Evolutionary conservation across 2,329 filamentous ascomycete genomes (phyloP), one percentile per base, ranked within the genome.

Genomic region (Endoconidiophora polonica): DNA sequence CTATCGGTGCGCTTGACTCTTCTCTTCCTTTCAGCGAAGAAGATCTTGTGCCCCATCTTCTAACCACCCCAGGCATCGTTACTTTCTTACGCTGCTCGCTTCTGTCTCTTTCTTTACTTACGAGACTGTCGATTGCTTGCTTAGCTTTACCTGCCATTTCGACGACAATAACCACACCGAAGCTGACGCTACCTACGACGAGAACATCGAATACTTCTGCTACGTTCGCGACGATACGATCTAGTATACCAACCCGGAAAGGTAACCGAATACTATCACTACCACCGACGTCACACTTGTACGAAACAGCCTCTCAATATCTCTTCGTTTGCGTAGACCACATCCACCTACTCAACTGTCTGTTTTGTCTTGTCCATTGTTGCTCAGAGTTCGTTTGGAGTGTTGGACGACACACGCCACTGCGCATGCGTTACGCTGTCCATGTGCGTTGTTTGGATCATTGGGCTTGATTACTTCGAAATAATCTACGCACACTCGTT

Each of bases 31-130:
- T 33, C 16, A 20, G 37, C 38, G 44, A 46, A 46, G 33, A 46
- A 46, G 36, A 46, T 46, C 44, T 46, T 46, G 38, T 46, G 29
- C 44, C 44, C 33, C 44, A 3, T 29, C 20, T 37, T 18, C 29
- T 10, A 45, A 14, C 7, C 29, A 33, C 29, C 29, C 29, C 29
- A 33, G 29, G 4, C 29, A 12, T 33, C 29, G 7, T 29, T 29
- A 29, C 12, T 33, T 12, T 33, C 24, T 37, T 37, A 7, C 23
- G 18, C 16, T 26, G 6, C 16, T 23, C 42, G 42, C 33, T 24
- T 46, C 10, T 20, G 33, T 38, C 14, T 46, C 29, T 39, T 24
- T 7, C 14, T n/a, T 29, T 24, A 9, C 29, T 7, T 16, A 18
- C 16, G 16, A 18, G 16, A 18, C 16, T 18, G 16, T 18, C 16